Conservation (phyloP, 768 basidiomycete species). For the Crucibulum laeve region DNA sequence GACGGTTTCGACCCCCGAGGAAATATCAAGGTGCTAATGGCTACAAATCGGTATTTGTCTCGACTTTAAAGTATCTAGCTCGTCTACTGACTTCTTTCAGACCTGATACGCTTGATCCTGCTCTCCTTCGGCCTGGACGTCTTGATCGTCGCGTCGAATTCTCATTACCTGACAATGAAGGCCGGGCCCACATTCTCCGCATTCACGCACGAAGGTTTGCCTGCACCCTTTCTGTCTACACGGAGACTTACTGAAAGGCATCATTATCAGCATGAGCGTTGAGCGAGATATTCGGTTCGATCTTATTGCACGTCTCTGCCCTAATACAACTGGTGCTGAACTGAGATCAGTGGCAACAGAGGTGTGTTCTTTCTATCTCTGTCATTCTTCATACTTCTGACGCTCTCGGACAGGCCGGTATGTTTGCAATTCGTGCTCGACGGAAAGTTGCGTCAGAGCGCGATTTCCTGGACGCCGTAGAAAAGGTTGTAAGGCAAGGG, state of each 20-base stretch:
- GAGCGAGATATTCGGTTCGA: conserved; percentile 97
- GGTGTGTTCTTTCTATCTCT: conserved; percentile 33
- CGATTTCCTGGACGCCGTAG: conserved; percentile 96
- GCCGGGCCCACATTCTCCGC: conserved; percentile 92
- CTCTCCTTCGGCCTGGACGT: conserved; percentile 91
- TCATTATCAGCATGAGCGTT: conserved; percentile 78
- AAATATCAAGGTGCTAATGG: conserved; percentile 99
- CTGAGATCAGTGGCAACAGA: conserved; percentile 95
- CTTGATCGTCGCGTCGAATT: conserved; percentile 98
- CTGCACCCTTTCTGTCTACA: neutral
- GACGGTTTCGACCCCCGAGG: conserved; percentile 98
- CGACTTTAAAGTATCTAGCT: neutral
- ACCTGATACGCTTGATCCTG: conserved; percentile 97
- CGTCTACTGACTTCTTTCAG: conserved; percentile 31
- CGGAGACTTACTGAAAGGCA: conserved; percentile 3
- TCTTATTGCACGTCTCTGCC: conserved; percentile 93
- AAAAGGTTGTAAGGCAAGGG: conserved; percentile 97
- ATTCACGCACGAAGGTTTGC: conserved; percentile 91
- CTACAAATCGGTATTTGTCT: conserved; percentile 81
- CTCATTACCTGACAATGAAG: conserved; percentile 90
- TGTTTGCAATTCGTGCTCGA: conserved; percentile 97
- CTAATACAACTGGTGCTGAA: conserved; percentile 98
- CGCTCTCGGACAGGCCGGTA: conserved; percentile 82
- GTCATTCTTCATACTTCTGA: conserved; percentile 3
- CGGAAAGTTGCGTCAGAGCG: conserved; percentile 96